phyloP scores from a whole-genome alignment of 768 basidiomycete species.

The Mycena amicta region DNA sequence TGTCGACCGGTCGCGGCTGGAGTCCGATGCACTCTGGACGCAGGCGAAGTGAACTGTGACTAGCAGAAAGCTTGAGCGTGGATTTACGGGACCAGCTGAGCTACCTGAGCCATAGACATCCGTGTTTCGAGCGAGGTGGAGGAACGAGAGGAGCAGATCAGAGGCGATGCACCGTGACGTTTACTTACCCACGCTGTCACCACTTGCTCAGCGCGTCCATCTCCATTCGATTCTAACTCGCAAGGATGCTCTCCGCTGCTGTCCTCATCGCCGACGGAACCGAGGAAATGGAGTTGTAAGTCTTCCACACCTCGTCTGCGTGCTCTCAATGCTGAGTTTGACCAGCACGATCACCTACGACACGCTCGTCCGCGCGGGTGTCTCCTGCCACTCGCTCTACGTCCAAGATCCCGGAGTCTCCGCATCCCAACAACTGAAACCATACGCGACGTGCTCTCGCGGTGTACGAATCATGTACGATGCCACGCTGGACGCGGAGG shows the following conservation, averaged over 20 bases:
- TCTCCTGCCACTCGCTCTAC: conserved; percentile 68
- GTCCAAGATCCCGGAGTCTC: conserved; percentile 39
- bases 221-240: neutral
- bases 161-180: too few species aligned
- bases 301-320: conserved; percentile 1
- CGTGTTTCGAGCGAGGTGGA: too few species aligned
- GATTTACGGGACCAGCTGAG: too few species aligned
- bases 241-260: conserved; percentile 56
- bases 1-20: too few species aligned
- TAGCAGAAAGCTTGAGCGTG: too few species aligned
- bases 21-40: too few species aligned
- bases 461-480: conserved; percentile 77
- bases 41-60: too few species aligned
- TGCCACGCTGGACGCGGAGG: conserved; percentile 46
- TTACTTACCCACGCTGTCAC: neutral
- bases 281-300: conserved; percentile 89
- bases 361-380: conserved; percentile 76
- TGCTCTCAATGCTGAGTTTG: conserved; percentile 1
- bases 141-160: too few species aligned
- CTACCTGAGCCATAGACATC: too few species aligned
- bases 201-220: neutral
- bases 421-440: conserved; percentile 36
- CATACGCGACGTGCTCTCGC: conserved; percentile 65
- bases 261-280: conserved; percentile 81
- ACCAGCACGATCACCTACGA: conserved; percentile 79